Percentiles rank a stretch among this genome's conserved stretches.
These are phyloP conservation scores for Backusella morwellensis DNA, from an alignment of 192 early-diverging fungal species.

Conservation along the genomic window DNA sequence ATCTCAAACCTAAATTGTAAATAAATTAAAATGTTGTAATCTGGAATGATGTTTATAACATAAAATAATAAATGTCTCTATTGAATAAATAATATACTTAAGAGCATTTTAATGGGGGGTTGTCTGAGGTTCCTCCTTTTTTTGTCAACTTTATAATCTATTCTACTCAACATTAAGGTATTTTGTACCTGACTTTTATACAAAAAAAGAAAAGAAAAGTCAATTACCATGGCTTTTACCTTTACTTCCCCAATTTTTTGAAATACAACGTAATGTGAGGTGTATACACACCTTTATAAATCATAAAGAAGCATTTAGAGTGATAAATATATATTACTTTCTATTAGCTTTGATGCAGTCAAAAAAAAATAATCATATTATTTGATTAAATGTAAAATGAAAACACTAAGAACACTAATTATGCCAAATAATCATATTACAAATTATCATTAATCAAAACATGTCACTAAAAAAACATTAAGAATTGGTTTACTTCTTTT, in stretches of 20 bases:
- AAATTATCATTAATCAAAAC: no score
- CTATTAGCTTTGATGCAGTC: neutral
- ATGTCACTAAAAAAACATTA: neutral
- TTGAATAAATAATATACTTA: neutral
- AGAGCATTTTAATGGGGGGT: neutral
- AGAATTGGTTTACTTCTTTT: neutral
- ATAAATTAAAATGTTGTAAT: neutral
- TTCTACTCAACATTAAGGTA: no score
- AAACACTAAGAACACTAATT: no score
- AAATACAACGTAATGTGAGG: neutral
- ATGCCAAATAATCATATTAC: no score
- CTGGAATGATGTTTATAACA: neutral
- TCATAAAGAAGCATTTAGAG: neutral
- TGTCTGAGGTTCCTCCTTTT: no score
- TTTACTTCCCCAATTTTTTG: neutral
- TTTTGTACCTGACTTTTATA: no score
- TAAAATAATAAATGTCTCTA: neutral
- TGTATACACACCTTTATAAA: neutral
- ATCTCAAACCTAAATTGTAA: slow-evolving; percentile 3
- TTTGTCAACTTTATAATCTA: no score
- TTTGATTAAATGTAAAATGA: no score
- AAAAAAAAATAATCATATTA: neutral
- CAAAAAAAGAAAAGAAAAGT: no score
- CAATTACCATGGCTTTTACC: neutral
- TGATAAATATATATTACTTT: neutral